These are phyloP conservation scores for Aphanomyces euteiches DNA, from an alignment of 352 stramenopile genomes.

Conservation along the genomic window DNA sequence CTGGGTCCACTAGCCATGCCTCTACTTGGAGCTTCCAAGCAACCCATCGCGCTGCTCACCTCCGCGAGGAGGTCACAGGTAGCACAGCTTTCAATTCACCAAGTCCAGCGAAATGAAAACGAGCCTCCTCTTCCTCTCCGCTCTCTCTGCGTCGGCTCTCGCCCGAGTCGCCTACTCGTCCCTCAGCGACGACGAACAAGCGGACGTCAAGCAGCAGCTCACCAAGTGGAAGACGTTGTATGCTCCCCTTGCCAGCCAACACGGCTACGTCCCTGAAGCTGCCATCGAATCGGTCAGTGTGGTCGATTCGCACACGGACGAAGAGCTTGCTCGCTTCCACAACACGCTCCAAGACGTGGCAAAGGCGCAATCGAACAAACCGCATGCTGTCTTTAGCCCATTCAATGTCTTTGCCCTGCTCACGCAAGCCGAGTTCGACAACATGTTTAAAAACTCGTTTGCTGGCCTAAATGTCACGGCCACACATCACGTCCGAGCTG, in stretches of 20 bases:
- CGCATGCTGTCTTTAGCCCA: slow-evolving; percentile 20
- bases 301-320: slow-evolving; percentile 7
- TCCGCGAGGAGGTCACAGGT: too few relatives aligned
- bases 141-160: too few relatives aligned
- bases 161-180: too few relatives aligned
- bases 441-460: slow-evolving; percentile 2
- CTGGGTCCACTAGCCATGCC: too few relatives aligned
- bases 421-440: slow-evolving; percentile 20
- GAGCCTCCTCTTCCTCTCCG: too few relatives aligned
- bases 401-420: slow-evolving; percentile 27
- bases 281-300: neutral
- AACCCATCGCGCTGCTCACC: too few relatives aligned
- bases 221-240: slow-evolving; percentile 10
- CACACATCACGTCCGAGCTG: neutral
- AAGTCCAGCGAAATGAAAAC: too few relatives aligned
- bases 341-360: slow-evolving; percentile 9
- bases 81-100: too few relatives aligned
- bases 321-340: slow-evolving; percentile 10
- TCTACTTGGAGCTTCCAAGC: too few relatives aligned
- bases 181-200: neutral
- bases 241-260: neutral
- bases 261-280: neutral
- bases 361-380: slow-evolving; percentile 9
- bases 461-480: neutral
- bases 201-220: slow-evolving; percentile 1